Base-by-base conservation (phyloP, 1,284 basidiomycete genomes). In the Trametes versicolor region DNA sequence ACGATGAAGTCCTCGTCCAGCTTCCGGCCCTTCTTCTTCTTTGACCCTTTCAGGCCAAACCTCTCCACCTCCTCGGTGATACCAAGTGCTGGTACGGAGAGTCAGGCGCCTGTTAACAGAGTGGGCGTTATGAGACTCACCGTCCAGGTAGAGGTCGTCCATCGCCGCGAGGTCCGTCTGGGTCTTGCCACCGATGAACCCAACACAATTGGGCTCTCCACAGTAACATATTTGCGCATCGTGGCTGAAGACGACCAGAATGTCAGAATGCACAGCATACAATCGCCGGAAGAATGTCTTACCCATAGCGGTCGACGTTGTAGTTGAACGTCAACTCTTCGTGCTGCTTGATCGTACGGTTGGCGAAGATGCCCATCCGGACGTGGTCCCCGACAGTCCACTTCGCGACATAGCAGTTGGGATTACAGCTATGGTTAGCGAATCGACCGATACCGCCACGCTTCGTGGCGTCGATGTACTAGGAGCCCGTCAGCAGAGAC, bases 281-380 rank as follows among this genome's bases (percentile, higher is more conserved):
- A 9, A 19, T 5, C 2, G 15, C 5, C 12, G 21, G 45, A n/a
- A 13, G 41, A 29, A 21, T 2, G 9, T 83, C 91, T 64, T 68
- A 96, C 95, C 97, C 97, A 76, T 99, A 99, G 64, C 98, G 94
- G 78, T 99, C 98, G 51, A 99, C 98, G 75, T 99, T 99, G 78
- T 99, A 99, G 79, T 99, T 99, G 84, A 99, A 99, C 0, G 97
- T 99, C 68, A 99, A 81, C 79, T 99, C 98, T 76, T 99, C 98
- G 68, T 95, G 81, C 74, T 88, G 87, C 74, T 85, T 78, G 71
- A 99, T 93, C 66, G 87, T 78, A 64, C 97, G 86, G 75, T 93
- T 97, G 27, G 97, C 90, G 75, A 99, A 99, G 72, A 99, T 99
- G 55, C 97, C 97, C 98, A 99, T 99, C 37, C 97, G 91, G 71